Evolutionary conservation across 2,329 filamentous ascomycete genomes (phyloP).

Genomic region (Cercospora nicotianae): DNA sequence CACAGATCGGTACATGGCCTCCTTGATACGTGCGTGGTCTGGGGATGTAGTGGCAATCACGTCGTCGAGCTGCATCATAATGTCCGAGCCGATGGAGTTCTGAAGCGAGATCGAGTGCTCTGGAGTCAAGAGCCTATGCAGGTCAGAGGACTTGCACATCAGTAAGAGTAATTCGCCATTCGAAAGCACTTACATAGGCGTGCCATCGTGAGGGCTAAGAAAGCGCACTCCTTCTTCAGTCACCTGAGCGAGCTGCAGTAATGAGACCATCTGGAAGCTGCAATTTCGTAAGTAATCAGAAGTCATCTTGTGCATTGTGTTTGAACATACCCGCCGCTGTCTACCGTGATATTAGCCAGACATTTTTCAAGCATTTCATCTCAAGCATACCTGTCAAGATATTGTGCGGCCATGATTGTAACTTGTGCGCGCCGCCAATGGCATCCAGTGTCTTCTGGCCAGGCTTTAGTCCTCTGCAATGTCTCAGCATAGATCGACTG

Average conservation of each 20-base stretch:
- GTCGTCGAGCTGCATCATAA: slow-evolving; percentile 99
- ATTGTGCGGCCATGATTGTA: slow-evolving; percentile 95
- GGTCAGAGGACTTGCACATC: not conserved
- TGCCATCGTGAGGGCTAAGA: slow-evolving; percentile 91
- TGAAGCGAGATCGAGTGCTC: slow-evolving; percentile 96
- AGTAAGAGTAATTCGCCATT: not conserved
- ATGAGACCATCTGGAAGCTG: slow-evolving; percentile 98
- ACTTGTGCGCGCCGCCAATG: slow-evolving; percentile 86
- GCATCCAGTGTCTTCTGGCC: slow-evolving; percentile 85
- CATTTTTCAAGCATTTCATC: slow-evolving; percentile 42
- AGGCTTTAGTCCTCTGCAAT: slow-evolving; percentile 72
- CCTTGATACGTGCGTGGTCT: slow-evolving; percentile 80
- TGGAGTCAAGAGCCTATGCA: slow-evolving; percentile 71
- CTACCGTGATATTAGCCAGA: slow-evolving; percentile 13
- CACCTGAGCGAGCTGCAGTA: slow-evolving; percentile 87
- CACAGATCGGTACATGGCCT: slow-evolving; percentile 92
- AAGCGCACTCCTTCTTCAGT: slow-evolving; percentile 96
- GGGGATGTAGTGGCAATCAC: slow-evolving; percentile 95
- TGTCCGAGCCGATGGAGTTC: slow-evolving; percentile 96
- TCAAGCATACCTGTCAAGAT: slow-evolving; percentile 68
- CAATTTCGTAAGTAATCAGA: slow-evolving; percentile 7
- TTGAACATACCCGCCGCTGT: slow-evolving; percentile 17
- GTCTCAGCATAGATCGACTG: slow-evolving; percentile 11
- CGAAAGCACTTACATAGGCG: slow-evolving; percentile 66
- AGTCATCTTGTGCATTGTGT: not conserved